Base-by-base conservation (phyloP, 768 basidiomycete genomes). In the Hygrophoropsis aurantiaca region DNA sequence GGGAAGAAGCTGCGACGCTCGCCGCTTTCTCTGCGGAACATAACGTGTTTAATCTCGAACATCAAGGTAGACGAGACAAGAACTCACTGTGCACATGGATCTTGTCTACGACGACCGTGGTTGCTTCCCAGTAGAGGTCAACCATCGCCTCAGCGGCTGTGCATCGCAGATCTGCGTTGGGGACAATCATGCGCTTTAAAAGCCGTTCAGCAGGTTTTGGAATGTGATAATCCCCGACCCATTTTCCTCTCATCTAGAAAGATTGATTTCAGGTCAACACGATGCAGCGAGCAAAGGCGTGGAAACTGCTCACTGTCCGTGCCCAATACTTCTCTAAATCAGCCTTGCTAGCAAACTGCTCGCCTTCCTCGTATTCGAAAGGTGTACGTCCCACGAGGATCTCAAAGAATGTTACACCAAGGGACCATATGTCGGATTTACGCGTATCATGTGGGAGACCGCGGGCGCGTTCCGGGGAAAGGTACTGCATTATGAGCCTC, bases 381-480 rank as follows among this genome's bases (percentile, higher is more conserved):
- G 94, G 94, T 2, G 95, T 98, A 9, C 95, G 79, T 1, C 94
- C 94, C 19, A 85, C 73, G 25, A 97, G 78, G 51, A 99, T 89
- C 66, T 99, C 95, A 62, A 97, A 99, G 64, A 97, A 89, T 0
- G 94, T 91, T 21, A 95, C 73, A 39, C 86, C 87, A 3, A 90
- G 81, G n/a, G 87, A 83, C 85, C 87, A 90, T 37, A 91, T 72
- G 52, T 88, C 95, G 1, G 89, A 87, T 67, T 93, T 89, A 37
- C 95, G 85, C 39, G 95, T 97, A 62, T 99, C 95, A 57, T 99
- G 95, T 6, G 82, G 81, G 37, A 86, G 73, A 7, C 94, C 93
- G 27, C 85, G 80, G 2, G 95, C 93, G 4, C 97, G 84, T 65
- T 94, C 90, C 0, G 95, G 94, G 6, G 90, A 87, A 6, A 97